Base-by-base conservation (phyloP, 164 flowering plant genomes). In the Magnolia changhungtana region DNA sequence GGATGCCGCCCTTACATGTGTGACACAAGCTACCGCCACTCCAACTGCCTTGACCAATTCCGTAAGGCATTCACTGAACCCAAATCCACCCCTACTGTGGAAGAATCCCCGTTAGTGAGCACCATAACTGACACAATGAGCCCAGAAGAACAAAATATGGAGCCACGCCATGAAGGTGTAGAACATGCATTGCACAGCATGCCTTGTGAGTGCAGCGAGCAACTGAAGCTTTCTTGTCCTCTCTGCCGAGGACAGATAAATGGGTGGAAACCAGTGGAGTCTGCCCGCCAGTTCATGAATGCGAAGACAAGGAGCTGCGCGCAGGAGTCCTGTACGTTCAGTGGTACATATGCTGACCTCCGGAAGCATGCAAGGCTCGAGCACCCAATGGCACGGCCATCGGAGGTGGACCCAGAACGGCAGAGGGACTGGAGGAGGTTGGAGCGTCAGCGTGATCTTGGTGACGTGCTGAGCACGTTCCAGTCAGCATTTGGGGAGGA, bases 1-100 rank as follows among this genome's bases (percentile, higher is more conserved):
- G 98, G 98, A 1, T 95, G 98, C 74, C 97, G 91, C 9, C 96
- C 98, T 21, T 95, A 81, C 81, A 92, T 95, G 94, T 95, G 98
- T 78, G 93, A 92, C 80, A 95, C 98, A 21, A 93, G 98, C 80
- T 88, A 88, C 66, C 91, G 98, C 6, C 98, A 91, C 80, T 95
- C 98, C 0, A 95, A 95, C 73, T 95, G 98, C 72, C 82, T 95
- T 61, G 98, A 95, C 50, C 98, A 91, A 79, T 92, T 89, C 78
- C 80, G 88, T 19, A 93, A 95, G 78, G 85, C 91, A 69, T 85
- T 81, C 78, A 71, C 79, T 0, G 85, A 88, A 59, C n/a, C 79
- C 21, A 73, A 85, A 31, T 63, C 85, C 45, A 52, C 78, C 18
- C 20, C 63, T 19, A 67, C 74, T 7, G 7, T 23, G 24, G 61